Percentiles rank a stretch among this genome's conserved stretches.
Conservation (phyloP, 2,329 filamentous ascomycete species). For the Lasiodiplodia sp. region DNA sequence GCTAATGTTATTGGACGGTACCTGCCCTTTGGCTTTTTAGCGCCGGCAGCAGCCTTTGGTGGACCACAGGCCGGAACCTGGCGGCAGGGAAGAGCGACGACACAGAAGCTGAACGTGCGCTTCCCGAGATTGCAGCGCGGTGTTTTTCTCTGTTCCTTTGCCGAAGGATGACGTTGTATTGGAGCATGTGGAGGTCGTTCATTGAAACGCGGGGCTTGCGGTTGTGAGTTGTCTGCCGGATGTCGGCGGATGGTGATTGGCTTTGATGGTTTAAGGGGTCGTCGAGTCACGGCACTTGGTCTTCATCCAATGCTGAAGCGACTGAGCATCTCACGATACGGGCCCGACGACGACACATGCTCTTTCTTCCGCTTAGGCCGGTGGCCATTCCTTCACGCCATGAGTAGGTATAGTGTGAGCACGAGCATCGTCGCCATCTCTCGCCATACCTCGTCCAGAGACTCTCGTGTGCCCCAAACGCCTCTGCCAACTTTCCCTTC, state of each 20-base stretch:
- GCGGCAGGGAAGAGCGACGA: background rate
- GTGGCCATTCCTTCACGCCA: background rate
- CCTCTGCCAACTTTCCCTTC: too few species aligned
- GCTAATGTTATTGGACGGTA: background rate
- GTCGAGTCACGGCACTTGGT: background rate
- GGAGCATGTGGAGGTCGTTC: background rate
- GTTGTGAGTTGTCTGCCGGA: background rate
- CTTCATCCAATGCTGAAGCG: background rate
- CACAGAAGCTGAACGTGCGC: background rate
- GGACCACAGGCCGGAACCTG: background rate
- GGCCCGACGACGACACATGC: background rate
- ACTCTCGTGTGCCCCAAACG: background rate
- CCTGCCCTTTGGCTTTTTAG: background rate
- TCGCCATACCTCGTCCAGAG: background rate
- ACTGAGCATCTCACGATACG: background rate
- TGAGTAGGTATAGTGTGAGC: background rate
- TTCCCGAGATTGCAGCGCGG: background rate
- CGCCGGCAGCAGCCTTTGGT: conserved; percentile 1
- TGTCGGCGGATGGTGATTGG: background rate
- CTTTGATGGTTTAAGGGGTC: background rate
- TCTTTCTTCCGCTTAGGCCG: background rate
- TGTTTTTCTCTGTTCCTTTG: background rate
- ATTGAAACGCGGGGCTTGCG: background rate
- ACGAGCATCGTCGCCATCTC: background rate
- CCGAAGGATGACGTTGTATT: background rate